Conservation (phyloP, 805 yeast genomes). For the Wickerhamia fluorescens region DNA sequence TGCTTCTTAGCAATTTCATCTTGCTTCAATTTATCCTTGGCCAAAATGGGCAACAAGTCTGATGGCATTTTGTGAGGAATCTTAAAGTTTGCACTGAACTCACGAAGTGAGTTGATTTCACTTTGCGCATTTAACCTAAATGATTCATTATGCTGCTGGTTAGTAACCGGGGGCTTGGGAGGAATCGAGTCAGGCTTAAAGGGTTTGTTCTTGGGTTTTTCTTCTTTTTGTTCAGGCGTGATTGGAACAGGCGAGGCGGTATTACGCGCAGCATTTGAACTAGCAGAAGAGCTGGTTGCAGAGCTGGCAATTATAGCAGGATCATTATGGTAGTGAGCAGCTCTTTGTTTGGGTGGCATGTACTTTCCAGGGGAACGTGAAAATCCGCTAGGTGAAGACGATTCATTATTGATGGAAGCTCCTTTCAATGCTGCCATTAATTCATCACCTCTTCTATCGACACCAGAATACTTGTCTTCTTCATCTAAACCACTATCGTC, state of each 20-base stretch:
- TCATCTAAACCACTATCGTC: constrained; percentile 90
- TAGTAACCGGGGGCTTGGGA: constrained; percentile 22
- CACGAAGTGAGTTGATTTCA: constrained; percentile 63
- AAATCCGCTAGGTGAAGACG: constrained; percentile 6
- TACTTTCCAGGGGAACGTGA: constrained; percentile 33
- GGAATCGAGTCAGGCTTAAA: constrained; percentile 26
- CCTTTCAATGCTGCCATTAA: constrained; percentile 41
- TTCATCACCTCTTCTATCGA: constrained; percentile 53
- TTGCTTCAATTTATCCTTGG: constrained; percentile 62
- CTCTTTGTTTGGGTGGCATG: constrained; percentile 52
- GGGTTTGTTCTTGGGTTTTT: neutral
- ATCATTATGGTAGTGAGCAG: constrained; percentile 47
- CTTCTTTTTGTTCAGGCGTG: neutral
- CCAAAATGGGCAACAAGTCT: constrained; percentile 61
- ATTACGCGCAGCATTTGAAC: neutral
- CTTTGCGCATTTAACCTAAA: constrained; percentile 45
- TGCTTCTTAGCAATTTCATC: constrained; percentile 47
- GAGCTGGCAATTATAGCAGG: constrained; percentile 61
- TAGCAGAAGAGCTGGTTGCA: constrained; percentile 7
- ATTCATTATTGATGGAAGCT: constrained; percentile 16
- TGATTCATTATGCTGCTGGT: constrained; percentile 23
- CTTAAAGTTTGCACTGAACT: constrained; percentile 77
- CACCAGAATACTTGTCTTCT: constrained; percentile 95
- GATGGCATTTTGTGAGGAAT: constrained; percentile 54
- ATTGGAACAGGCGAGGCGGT: constrained; percentile 6